Percentiles rank a stretch among this genome's conserved stretches.
phyloP scores from a whole-genome alignment of 1,284 basidiomycete genomes.

The Anthracocystis panici-leucophaei region DNA sequence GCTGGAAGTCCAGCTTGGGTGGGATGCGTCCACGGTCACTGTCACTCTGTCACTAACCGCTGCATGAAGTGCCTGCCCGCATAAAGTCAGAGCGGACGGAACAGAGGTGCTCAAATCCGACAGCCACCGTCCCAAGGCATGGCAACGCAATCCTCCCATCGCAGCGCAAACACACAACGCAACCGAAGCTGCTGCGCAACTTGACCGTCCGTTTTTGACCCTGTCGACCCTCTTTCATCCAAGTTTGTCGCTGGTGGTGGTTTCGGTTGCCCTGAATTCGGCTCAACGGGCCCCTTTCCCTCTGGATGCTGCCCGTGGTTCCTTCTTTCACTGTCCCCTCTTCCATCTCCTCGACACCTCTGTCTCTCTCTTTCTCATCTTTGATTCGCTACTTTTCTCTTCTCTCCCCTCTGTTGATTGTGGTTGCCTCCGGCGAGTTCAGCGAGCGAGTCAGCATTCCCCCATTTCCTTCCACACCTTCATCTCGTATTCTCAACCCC shows the following conservation, averaged over 20 bases:
- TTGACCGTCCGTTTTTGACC: neutral
- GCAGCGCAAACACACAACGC: neutral
- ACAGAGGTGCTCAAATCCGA: neutral
- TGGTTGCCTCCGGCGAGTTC: neutral
- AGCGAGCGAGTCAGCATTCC: neutral
- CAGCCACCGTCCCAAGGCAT: constrained; percentile 1
- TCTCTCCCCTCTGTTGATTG: neutral
- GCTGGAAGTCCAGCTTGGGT: too few relatives aligned
- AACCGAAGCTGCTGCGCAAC: neutral
- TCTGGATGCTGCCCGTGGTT: constrained; percentile 1
- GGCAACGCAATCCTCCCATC: neutral
- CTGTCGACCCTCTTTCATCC: constrained; percentile 13
- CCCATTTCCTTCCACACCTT: neutral
- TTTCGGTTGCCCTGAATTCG: constrained; percentile 22
- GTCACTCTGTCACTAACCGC: too few relatives aligned
- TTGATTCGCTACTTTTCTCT: neutral
- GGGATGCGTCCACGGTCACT: too few relatives aligned
- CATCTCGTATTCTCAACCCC: constrained; percentile 1
- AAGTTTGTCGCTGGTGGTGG: neutral
- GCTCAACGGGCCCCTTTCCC: constrained; percentile 34
- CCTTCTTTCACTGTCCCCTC: neutral
- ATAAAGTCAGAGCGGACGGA: too few relatives aligned
- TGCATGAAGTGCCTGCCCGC: too few relatives aligned
- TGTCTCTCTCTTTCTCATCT: neutral
- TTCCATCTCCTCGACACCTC: neutral